Evolutionary conservation across 108 stramenopile species (phyloP).

Genomic region (Nitzschia palea): DNA sequence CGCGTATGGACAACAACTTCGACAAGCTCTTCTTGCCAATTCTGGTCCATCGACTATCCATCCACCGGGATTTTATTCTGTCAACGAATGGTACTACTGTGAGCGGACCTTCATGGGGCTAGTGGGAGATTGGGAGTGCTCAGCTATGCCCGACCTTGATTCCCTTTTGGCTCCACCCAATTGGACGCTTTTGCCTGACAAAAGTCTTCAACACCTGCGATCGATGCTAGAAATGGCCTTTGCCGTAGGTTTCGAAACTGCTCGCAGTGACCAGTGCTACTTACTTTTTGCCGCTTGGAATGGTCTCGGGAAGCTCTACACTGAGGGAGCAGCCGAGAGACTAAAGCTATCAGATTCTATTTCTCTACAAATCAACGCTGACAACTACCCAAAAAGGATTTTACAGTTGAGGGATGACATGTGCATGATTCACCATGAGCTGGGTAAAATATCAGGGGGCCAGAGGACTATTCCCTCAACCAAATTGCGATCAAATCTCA

Average conservation of each 20-base stretch:
- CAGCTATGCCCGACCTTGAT: conserved; percentile 37
- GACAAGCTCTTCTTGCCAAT: conserved; percentile 6
- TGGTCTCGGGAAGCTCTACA: conserved; percentile 46
- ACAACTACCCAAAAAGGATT: conserved; percentile 13
- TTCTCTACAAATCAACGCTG: not conserved
- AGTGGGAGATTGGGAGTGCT: conserved; percentile 60
- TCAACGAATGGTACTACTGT: conserved; percentile 35
- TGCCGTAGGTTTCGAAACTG: conserved; percentile 48
- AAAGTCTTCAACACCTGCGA: conserved; percentile 12
- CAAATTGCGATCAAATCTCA: conserved; percentile 4
- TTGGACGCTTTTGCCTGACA: not conserved
- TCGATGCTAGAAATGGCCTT: conserved; percentile 39
- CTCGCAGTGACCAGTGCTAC: conserved; percentile 53
- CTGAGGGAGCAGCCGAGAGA: not conserved
- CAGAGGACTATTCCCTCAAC: not conserved
- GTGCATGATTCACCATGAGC: conserved; percentile 22
- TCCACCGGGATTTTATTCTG: not conserved
- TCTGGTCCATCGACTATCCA: not conserved
- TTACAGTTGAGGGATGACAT: conserved; percentile 45
- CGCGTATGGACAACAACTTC: conserved; percentile 6
- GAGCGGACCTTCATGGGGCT: conserved; percentile 59
- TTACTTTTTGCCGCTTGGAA: conserved; percentile 79
- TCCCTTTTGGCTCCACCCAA: not conserved
- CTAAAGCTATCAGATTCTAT: not conserved
- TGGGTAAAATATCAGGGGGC: not conserved